Percentiles rank a stretch among this genome's conserved stretches.
These are phyloP conservation scores for Pterocarpus santalinus DNA, from an alignment of 306 rosid genomes.

Conservation along the genomic window DNA sequence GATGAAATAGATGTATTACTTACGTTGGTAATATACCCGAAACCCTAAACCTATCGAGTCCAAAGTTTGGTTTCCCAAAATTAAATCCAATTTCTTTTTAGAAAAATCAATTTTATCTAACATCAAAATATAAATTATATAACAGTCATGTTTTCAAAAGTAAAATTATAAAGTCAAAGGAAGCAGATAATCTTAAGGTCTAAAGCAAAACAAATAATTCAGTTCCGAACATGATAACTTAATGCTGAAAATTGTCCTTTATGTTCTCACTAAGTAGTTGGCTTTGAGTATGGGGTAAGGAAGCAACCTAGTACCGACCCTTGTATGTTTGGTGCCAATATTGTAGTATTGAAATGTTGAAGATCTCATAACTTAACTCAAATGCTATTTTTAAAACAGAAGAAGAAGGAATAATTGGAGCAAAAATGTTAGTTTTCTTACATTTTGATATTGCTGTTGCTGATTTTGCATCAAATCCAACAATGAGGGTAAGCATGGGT, in stretches of 20 bases:
- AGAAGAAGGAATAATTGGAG: neutral
- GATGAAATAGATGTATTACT: no score
- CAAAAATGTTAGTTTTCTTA: conserved; percentile 47
- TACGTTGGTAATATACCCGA: no score
- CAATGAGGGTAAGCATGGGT: conserved; percentile 75
- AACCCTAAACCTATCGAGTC: neutral
- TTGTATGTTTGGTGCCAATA: neutral
- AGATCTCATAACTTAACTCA: neutral
- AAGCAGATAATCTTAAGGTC: neutral
- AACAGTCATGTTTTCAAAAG: neutral
- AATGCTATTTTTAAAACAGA: conserved; percentile 4
- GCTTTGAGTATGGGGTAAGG: neutral
- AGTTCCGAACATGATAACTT: neutral
- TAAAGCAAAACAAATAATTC: neutral
- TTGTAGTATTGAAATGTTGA: neutral
- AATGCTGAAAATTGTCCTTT: neutral
- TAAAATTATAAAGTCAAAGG: neutral
- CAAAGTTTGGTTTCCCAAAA: neutral
- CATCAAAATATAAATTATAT: no score
- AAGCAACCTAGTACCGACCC: neutral
- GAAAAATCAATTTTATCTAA: neutral
- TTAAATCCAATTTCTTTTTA: neutral
- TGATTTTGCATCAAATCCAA: conserved; percentile 65
- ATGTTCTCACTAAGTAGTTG: neutral
- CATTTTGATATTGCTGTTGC: conserved; percentile 92